These are phyloP conservation scores for Tanacetum coccineum DNA, from an alignment of 129 eudicot genomes.

Conservation along the genomic window DNA sequence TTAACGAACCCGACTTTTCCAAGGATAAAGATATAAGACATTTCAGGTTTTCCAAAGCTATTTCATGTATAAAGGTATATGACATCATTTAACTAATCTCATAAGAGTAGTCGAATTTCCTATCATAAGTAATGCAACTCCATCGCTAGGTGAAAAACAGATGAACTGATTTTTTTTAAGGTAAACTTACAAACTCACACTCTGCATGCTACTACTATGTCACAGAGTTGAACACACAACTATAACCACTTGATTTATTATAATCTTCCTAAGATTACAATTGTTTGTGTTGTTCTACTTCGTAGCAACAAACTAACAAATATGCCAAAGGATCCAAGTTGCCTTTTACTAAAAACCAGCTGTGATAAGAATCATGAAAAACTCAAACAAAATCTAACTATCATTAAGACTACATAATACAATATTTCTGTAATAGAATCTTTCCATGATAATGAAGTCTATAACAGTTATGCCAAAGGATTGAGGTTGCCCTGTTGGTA, in stretches of 20 bases:
- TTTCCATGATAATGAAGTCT: background rate
- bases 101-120: background rate
- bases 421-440: background rate
- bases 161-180: background rate
- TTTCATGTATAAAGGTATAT: too few relatives aligned
- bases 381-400: background rate
- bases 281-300: background rate
- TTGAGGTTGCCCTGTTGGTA: slow-evolving; percentile 32
- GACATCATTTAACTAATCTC: too few relatives aligned
- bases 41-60: too few relatives aligned
- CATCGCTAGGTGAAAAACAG: background rate
- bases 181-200: too few relatives aligned
- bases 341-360: background rate
- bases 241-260: too few relatives aligned
- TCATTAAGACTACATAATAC: slow-evolving; percentile 6
- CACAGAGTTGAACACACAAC: too few relatives aligned
- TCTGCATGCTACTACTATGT: too few relatives aligned
- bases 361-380: background rate
- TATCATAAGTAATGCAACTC: background rate
- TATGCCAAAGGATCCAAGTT: slow-evolving; percentile 17
- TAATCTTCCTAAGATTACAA: too few relatives aligned
- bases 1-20: too few relatives aligned
- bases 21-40: too few relatives aligned
- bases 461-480: slow-evolving; percentile 30
- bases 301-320: background rate